These are phyloP conservation scores for Lodderomyces pseudojiufengensis DNA, from an alignment of 1,139 yeast species.

Conservation along the genomic window DNA sequence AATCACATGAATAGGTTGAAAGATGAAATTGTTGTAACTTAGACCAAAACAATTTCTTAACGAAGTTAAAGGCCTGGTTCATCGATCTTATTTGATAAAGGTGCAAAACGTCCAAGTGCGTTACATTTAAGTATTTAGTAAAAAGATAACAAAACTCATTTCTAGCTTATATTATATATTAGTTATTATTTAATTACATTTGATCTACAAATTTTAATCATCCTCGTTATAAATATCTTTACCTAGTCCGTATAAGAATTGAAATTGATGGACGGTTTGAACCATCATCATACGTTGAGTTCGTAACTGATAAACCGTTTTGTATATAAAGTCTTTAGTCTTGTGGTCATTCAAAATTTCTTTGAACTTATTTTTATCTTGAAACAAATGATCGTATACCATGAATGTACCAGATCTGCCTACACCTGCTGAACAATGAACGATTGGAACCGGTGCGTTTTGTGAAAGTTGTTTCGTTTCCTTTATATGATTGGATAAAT, in stretches of 20 bases:
- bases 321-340: slow-evolving; percentile 11
- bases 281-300: slow-evolving; percentile 64
- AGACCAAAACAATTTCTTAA: no score
- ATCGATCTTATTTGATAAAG: no score
- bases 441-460: slow-evolving; percentile 32
- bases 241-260: slow-evolving; percentile 39
- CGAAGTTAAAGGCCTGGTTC: no score
- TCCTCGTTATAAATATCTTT: slow-evolving; percentile 7
- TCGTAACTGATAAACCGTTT: slow-evolving; percentile 42
- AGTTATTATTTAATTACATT: no score
- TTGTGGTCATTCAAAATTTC: slow-evolving; percentile 2
- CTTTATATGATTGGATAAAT: slow-evolving; percentile 25
- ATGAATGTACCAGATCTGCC: slow-evolving; percentile 82
- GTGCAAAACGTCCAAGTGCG: no score
- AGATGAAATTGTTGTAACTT: no score
- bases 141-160: no score
- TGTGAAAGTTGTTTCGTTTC: slow-evolving; percentile 11
- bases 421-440: slow-evolving; percentile 85
- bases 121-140: no score
- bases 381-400: slow-evolving; percentile 53
- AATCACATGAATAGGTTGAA: no score
- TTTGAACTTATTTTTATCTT: slow-evolving; percentile 7
- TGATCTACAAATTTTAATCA: no score
- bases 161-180: no score
- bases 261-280: slow-evolving; percentile 56